These are phyloP conservation scores for Brettanomyces custersianus DNA, from an alignment of 805 yeast genomes.

Conservation along the genomic window DNA sequence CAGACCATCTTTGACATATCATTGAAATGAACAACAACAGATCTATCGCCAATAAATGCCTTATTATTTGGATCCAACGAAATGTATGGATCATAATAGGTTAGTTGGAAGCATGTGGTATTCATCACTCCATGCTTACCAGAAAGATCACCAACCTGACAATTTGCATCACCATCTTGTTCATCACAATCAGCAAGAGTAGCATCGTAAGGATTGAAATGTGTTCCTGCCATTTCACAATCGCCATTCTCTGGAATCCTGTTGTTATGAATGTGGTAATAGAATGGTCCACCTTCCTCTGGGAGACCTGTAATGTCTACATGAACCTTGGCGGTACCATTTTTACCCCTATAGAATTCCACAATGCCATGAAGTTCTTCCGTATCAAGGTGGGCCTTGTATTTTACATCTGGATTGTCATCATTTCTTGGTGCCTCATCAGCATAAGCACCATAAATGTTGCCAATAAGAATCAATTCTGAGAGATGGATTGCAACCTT, in stretches of 20 bases:
- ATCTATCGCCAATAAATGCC: slow-evolving; percentile 50
- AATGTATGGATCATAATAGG: slow-evolving; percentile 55
- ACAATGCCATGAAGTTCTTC: slow-evolving; percentile 40
- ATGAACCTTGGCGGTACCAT: slow-evolving; percentile 55
- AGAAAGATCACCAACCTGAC: slow-evolving; percentile 68
- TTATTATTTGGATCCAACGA: slow-evolving; percentile 48
- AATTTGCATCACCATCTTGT: slow-evolving; percentile 41
- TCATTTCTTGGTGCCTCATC: slow-evolving; percentile 39
- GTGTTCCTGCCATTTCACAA: slow-evolving; percentile 48
- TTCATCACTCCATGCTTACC: slow-evolving; percentile 72
- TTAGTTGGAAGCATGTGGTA: slow-evolving; percentile 58
- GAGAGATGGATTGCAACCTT: too few relatives aligned
- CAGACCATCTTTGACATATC: slow-evolving; percentile 53
- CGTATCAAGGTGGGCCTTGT: slow-evolving; percentile 48
- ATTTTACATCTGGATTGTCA: slow-evolving; percentile 43
- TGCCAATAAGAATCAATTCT: too few relatives aligned
- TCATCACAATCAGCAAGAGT: slow-evolving; percentile 39
- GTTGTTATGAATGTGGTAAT: slow-evolving; percentile 57
- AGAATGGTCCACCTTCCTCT: slow-evolving; percentile 54
- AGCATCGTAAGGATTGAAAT: slow-evolving; percentile 59
- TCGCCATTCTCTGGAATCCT: slow-evolving; percentile 41
- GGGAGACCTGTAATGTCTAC: slow-evolving; percentile 68
- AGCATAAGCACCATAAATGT: too few relatives aligned
- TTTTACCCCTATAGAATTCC: slow-evolving; percentile 45
- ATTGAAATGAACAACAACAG: slow-evolving; percentile 49